Conservation (phyloP, 768 basidiomycete genomes). For the Boletellus ananas region DNA sequence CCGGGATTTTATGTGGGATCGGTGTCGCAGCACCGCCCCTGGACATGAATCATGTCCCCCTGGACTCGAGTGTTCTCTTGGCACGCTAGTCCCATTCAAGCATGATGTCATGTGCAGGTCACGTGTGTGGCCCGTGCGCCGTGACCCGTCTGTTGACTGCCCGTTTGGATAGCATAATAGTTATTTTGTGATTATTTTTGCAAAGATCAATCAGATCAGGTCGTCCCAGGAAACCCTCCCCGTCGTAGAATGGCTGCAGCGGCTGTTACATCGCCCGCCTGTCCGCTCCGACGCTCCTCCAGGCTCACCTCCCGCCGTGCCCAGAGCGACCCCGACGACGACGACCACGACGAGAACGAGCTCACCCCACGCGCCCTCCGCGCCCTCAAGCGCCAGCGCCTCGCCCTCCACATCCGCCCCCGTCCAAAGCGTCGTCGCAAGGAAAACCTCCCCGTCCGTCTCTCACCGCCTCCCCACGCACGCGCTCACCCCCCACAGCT, state of each 20-base stretch:
- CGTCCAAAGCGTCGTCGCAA: slow-evolving; percentile 23
- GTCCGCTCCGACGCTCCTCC: slow-evolving; percentile 29
- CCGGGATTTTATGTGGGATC: not conserved
- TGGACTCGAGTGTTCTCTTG: too few relatives aligned
- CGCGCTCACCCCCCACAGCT: too few relatives aligned
- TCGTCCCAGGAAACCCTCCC: slow-evolving; percentile 1
- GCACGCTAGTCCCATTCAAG: too few relatives aligned
- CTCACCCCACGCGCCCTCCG: slow-evolving; percentile 34
- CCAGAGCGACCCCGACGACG: not conserved
- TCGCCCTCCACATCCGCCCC: slow-evolving; percentile 22
- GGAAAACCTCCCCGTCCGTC: slow-evolving; percentile 10
- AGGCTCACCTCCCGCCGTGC: slow-evolving; percentile 16
- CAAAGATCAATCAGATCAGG: slow-evolving; percentile 13
- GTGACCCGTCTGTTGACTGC: slow-evolving; percentile 16
- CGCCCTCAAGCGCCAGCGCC: slow-evolving; percentile 32
- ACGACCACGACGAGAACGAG: slow-evolving; percentile 24
- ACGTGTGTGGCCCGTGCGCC: slow-evolving; percentile 30
- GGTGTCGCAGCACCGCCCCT: not conserved
- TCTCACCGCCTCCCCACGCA: not conserved
- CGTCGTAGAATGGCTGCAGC: slow-evolving; percentile 28
- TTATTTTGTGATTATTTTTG: slow-evolving; percentile 1
- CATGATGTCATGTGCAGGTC: slow-evolving; percentile 2
- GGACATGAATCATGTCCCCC: too few relatives aligned
- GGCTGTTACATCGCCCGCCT: slow-evolving; percentile 24
- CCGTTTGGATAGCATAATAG: not conserved